Base-by-base conservation (phyloP, 1,284 basidiomycete species). In the Ceratobasidium sp. region DNA sequence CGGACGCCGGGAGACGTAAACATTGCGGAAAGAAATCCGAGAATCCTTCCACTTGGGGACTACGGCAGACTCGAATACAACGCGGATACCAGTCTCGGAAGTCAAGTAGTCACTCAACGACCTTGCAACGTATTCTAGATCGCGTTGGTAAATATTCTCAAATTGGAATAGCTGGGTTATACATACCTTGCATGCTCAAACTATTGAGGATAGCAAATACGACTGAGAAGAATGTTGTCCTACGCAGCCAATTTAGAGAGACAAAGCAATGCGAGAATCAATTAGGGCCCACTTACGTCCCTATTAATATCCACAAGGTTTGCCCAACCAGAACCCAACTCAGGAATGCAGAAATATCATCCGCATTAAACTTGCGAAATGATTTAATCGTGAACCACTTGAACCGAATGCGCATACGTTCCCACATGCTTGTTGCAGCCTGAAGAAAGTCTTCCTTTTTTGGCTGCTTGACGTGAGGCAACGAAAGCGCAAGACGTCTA, bases 11-110 rank as follows among this genome's bases (percentile, higher is more conserved):
- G 95, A 96, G 53, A 99, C 86, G 78, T 94, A 98, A 53, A 99
- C 96, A 77, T 98, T 98, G 78, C 95, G 94, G 85, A 99, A 97
- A 0, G 94, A 95, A 74, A 99, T 93, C 23, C 92, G 90, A 16
- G 94, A 96, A 77, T 97, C 94, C 74, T 94, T 94, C 95, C 97
- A 98, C 79, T 96, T 96, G 2, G 97, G 97, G 3, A 99, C 96
- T 76, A 99, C 96, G 32, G 97, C 97, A 6, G 93, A 96, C 81
- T 98, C 97, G 80, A 98, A 99, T 62, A 97, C 93, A 76, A 99
- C 92, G 3, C 90, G 96, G 53, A 97, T 90, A 0, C 97, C 97
- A 0, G 96, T 97, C 79, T 96, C 92, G 0, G 90, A 85, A 1
- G 97, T 98, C 67, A 99, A 84, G 79, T 98, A 97, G 80, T 96